Evolutionary conservation across 140 eudicot species (phyloP), one percentile per base, ranked within the genome.

Genomic region (Anethum foeniculum): DNA sequence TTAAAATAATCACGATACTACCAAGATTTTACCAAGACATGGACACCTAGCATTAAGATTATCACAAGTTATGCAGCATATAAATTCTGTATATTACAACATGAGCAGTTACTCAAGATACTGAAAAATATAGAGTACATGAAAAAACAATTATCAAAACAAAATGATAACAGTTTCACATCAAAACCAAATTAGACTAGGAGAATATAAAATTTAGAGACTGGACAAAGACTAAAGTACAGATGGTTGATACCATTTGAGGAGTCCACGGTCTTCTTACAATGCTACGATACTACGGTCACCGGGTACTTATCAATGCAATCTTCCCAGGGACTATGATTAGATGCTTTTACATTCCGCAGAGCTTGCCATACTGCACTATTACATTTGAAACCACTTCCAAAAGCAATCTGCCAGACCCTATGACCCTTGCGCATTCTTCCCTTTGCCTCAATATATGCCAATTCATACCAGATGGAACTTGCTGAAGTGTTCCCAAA

Each of bases 301-400:
- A 86, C 90, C 15, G 96, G 96, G 81, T 86, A 89, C 86, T 87
- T 89, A 52, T 91, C 80, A 14, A 88, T 89, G 83, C 90, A 87
- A 79, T 89, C 96, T 64, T 81, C 86, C 93, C 93, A 91, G 1
- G 93, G 91, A 71, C 87, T 82, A 62, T 84, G 64, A 21, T 3
- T 27, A 8, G 91, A 80, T 54, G 91, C 86, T 83, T 90, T 85
- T 65, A 90, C 89, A 77, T 83, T 83, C 62, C 90, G 79, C 19
- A 87, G 77, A 23, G 96, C 92, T 79, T 84, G 80, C 96, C 96
- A 90, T 52, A 90, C 96, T 13, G 96, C 92, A 79, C 96, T 90
- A 41, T 90, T 90, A 69, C 95, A 90, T 30, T 90, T 90, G 46
- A 90, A 89, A 43, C 90, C 93, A 52, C 89, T 87, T 38, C 91